Base-by-base conservation (phyloP, 768 basidiomycete genomes). In the Daedaleopsis sinensis region DNA sequence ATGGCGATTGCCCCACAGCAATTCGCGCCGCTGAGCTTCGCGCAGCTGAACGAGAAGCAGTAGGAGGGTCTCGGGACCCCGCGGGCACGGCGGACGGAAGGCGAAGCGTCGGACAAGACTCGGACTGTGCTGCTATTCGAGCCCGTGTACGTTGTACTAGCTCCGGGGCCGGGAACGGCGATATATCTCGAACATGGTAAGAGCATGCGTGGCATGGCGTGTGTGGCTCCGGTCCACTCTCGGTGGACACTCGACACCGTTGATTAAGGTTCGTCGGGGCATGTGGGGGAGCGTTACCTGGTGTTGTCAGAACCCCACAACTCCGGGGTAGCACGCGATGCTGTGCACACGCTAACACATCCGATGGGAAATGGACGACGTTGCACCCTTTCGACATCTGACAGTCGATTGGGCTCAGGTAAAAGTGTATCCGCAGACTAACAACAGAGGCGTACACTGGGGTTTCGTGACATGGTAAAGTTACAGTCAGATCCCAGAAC, bases 11-110 rank as follows among this genome's bases (percentile, higher is more conserved):
- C 58, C 54, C 36, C 37, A 48, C 69, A 84, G 82, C 76, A 76
- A 61, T 84, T 84, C 72, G 73, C 71, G 18, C 82, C 82, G 49
- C 65, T 84, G 46, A 81, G 76, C 69, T 82, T 82, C 65, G 80
- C 79, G 39, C 72, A 73, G 62, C 58, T 79, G 68, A 76, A 76
- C 46, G 77, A 77, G 58, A 71, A 69, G 54, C 74, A 79, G 63
- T 64, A 60, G 59, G 52, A 55, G 58, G 59, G 58, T 44, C 39
- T 32, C 7, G 4, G 27, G 27, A 32, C 27, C 27, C 27, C 27
- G 27, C 3, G 27, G 27, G 27, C 27, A 32, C 3, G 27, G 27
- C 27, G 27, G 27, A 32, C 27, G 27, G 27, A 32, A 42, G 39
- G 39, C 10, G 65, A 60, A 58, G 54, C 62, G 39, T 65, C 66